Evolutionary conservation across 2,329 filamentous ascomycete species (phyloP), one percentile per base, ranked within the genome.

Genomic region (Colletotrichum scovillei): DNA sequence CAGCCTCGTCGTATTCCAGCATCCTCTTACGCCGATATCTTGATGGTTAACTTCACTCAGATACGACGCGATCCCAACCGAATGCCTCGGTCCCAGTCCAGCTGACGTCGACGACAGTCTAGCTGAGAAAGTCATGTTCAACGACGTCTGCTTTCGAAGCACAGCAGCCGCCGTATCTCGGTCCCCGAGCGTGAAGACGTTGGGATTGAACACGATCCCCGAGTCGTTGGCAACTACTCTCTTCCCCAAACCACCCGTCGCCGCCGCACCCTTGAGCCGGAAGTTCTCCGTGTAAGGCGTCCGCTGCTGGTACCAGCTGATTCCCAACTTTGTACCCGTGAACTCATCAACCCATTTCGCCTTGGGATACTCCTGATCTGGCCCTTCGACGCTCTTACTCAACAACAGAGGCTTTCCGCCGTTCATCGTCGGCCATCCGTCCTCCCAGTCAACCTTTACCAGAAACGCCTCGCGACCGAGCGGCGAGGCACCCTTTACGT

Each of bases 101-200:
- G 70, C 73, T 0, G 72, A 53, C 1, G 74, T 77, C 1, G 71
- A 56, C 8, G 75, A 42, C 24, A 78, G 35, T 8, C 69, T 77
- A 12, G 78, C 78, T 1, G 77, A 74, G 30, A 79, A 80, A 1
- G 78, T 79, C 77, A 80, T 80, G 63, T 81, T 81, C 42, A 79
- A 38, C 8, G 77, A 79, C 30, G 75, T 78, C 64, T 81, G 79
- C 68, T 81, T 81, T 5, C 76, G 76, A 8, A 81, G 69, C 4
- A 80, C 38, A 5, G 78, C 79, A 7, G 78, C 77, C 0, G 79
- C 77, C 1, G 77, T 79, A n/a, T 81, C 79, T 14, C 79, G 73
- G 46, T 81, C 79, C 22, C 77, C 77, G 14, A 80, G 72, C 0
- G 76, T 76, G 52, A 77, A 80, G 14, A 79, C 78, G 26, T 79